Evolutionary conservation across 2,329 filamentous ascomycete genomes (phyloP).

Genomic region (Phialophora tarda): DNA sequence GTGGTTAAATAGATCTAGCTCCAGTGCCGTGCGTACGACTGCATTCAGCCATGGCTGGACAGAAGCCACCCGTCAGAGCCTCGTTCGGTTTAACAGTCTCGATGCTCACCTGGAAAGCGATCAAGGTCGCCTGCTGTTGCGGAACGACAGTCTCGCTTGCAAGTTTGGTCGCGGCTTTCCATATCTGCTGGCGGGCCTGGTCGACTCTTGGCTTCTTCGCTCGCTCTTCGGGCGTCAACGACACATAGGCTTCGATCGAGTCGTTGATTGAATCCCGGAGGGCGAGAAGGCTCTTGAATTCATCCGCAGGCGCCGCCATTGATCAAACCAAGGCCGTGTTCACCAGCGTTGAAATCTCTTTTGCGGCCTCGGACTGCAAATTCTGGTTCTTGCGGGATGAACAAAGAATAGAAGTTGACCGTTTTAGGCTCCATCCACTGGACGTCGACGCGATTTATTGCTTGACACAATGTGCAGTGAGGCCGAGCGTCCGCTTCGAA

Average conservation of each 20-base stretch:
- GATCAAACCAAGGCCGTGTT: background rate
- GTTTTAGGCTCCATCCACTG: background rate
- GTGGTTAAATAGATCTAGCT: conserved; percentile 21
- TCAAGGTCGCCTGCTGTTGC: conserved; percentile 10
- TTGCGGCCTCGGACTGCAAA: background rate
- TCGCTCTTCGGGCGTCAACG: conserved; percentile 14
- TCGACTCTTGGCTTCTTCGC: conserved; percentile 11
- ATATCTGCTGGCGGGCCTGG: conserved; percentile 20
- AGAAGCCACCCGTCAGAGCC: background rate
- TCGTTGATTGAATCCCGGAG: conserved; percentile 22
- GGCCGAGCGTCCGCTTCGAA: background rate
- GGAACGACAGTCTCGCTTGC: conserved; percentile 17
- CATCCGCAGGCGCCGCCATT: conserved; percentile 18
- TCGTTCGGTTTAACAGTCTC: background rate
- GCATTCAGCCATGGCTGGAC: conserved; percentile 24
- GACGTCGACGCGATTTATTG: background rate
- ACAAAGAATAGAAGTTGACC: background rate
- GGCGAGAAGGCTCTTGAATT: conserved; percentile 16
- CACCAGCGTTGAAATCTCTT: background rate
- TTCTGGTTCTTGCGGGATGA: background rate
- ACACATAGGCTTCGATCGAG: conserved; percentile 20
- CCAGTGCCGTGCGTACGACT: conserved; percentile 21
- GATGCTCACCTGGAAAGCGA: conserved; percentile 22
- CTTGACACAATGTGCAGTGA: background rate
- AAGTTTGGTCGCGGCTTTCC: conserved; percentile 12